A percentile compares a stretch with the other conserved stretches of the same genome.
These are phyloP conservation scores for Pythium coloratum DNA, from an alignment of 352 stramenopile species.

Conservation along the genomic window DNA sequence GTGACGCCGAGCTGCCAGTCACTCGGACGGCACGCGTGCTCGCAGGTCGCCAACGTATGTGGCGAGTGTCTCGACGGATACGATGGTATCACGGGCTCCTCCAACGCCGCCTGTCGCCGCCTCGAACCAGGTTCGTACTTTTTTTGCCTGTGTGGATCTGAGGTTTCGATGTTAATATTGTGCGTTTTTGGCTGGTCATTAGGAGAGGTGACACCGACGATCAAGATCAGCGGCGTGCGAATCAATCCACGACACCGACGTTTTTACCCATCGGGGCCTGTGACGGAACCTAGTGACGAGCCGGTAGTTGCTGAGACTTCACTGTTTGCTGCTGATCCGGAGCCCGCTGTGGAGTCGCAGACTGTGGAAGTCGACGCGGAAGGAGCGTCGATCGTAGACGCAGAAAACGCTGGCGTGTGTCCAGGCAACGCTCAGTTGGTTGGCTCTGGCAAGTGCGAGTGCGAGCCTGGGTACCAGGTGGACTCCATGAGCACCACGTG, in stretches of 20 bases:
- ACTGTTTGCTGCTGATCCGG: neutral
- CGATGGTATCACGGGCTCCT: constrained; percentile 28
- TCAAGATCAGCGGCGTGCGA: constrained; percentile 73
- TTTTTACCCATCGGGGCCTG: neutral
- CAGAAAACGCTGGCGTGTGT: constrained; percentile 23
- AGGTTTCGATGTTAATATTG: neutral
- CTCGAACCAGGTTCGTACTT: constrained; percentile 11
- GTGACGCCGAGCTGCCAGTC: constrained; percentile 45
- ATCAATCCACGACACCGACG: constrained; percentile 39
- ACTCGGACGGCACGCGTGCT: constrained; percentile 57
- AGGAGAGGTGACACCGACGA: constrained; percentile 24
- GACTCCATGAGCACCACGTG: constrained; percentile 32
- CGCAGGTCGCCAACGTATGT: constrained; percentile 51
- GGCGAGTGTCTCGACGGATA: constrained; percentile 72
- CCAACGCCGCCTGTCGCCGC: constrained; percentile 42
- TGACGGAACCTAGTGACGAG: neutral
- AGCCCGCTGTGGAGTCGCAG: neutral
- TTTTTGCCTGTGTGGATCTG: neutral
- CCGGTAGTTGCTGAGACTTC: neutral
- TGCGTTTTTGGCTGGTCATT: neutral
- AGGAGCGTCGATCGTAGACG: neutral
- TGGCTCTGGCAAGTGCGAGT: constrained; percentile 44
- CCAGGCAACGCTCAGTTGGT: constrained; percentile 35
- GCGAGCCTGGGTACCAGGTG: constrained; percentile 37
- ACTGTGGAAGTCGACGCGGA: constrained; percentile 3